A percentile compares a stretch with the other conserved stretches of the same genome.
These are phyloP conservation scores for Ustilago shanxiensis DNA, from an alignment of 1,284 basidiomycete species.

Conservation along the genomic window DNA sequence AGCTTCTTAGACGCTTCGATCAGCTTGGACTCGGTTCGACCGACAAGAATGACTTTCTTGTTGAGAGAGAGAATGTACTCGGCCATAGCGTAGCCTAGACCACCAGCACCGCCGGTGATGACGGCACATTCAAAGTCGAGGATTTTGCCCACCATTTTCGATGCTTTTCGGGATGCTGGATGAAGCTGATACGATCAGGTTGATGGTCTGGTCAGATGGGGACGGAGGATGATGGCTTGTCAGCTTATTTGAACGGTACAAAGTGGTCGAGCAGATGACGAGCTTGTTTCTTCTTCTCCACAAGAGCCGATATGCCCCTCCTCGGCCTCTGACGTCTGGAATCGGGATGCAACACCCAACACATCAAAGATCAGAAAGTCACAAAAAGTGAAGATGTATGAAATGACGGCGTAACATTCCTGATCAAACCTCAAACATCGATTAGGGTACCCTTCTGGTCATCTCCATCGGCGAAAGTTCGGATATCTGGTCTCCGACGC, in stretches of 20 bases:
- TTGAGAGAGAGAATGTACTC: conserved; percentile 67
- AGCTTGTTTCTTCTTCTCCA: neutral
- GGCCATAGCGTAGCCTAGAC: conserved; percentile 69
- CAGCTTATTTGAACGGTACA: neutral
- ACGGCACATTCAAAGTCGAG: conserved; percentile 65
- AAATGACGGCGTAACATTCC: neutral
- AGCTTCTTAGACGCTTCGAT: conserved; percentile 64
- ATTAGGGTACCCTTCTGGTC: conserved; percentile 4
- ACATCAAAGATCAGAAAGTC: too few relatives aligned
- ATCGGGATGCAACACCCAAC: too few relatives aligned
- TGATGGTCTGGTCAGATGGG: neutral
- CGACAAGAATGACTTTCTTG: conserved; percentile 71
- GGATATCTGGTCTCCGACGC: conserved; percentile 1
- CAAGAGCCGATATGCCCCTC: neutral
- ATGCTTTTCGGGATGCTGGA: neutral
- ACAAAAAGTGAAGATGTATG: too few relatives aligned
- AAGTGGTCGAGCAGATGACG: neutral
- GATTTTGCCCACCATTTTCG: conserved; percentile 29
- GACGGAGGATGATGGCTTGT: neutral
- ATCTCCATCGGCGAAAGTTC: neutral
- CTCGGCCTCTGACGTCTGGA: neutral
- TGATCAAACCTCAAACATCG: neutral
- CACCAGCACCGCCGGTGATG: conserved; percentile 63
- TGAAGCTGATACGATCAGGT: neutral
- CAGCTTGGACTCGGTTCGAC: conserved; percentile 70